Base-by-base conservation (phyloP, 2,329 filamentous ascomycete genomes). In the Cercospora zeina region DNA sequence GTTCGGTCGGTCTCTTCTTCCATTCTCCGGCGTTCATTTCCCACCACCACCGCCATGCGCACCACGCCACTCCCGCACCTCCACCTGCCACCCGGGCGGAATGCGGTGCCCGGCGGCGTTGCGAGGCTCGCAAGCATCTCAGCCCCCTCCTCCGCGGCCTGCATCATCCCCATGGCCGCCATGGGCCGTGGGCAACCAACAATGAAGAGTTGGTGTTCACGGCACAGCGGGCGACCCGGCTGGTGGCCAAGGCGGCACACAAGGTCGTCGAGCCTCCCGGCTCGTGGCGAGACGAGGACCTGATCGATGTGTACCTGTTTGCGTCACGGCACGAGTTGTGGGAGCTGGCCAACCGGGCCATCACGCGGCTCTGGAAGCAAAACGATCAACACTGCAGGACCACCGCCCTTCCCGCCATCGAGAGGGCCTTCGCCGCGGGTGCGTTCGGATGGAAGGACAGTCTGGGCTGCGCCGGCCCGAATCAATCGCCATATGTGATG, bases 291-390 rank as follows among this genome's bases (percentile, higher is more conserved):
- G 56, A 58, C 45, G 56, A 58, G 39, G 56, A 58, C 21, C 33
- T 58, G 56, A 58, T 58, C 31, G 56, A 58, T 14, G 42, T 58
- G n/a, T 58, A 58, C 42, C 30, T 58, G 7, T 58, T 58, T 19
- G 56, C 56, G 2, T 58, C 56, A 7, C 56, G 56, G 16, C 45
- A 58, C 56, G 56, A 58, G 19, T n/a, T 58, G 19, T 58, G 56
- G 56, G 56, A 58, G 56, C 56, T 58, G 11, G 39, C 56, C 39
- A 58, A 58, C 42, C 56, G 51, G 13, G 56, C 56, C 56, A 58
- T 58, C 45, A 58, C 56, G 9, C 45, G 56, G 9, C 42, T 58
- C 4, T 58, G 56, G 56, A 58, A 47, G 16, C 56, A 58, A 31
- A 58, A 58, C 30, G 56, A 58, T 31, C 30, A 49, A 36, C 33